phyloP scores from a whole-genome alignment of 106 monocot genomes.

The Gastrodia elata region DNA sequence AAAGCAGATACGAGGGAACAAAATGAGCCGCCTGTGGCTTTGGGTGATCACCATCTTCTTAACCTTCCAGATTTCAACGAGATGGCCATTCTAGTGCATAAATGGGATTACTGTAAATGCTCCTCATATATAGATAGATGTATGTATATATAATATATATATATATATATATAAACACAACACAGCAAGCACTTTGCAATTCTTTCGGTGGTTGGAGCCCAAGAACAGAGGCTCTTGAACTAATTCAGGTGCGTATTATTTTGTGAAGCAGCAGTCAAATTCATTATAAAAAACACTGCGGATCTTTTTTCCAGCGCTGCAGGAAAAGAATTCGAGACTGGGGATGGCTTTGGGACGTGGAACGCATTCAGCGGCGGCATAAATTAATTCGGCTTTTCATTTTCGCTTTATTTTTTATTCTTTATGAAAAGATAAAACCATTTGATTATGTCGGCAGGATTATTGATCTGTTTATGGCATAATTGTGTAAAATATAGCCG shows the following conservation, averaged over 20 bases:
- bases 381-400: neutral
- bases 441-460: neutral
- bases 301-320: neutral
- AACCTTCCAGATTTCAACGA: constrained; percentile 1
- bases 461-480: neutral
- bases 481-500: neutral
- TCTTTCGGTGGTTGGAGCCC: neutral
- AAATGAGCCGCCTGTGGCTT: neutral
- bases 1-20: neutral
- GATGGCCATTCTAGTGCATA: neutral
- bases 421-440: neutral
- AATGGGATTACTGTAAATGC: neutral
- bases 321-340: neutral
- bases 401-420: constrained; percentile 4
- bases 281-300: neutral
- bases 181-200: neutral
- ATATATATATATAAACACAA: neutral
- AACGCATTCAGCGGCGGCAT: neutral
- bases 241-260: neutral
- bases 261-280: neutral
- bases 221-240: neutral
- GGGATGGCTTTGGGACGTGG: constrained; percentile 3
- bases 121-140: neutral
- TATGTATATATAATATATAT: neutral
- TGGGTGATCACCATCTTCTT: neutral